Evolutionary conservation across 2,329 filamentous ascomycete species (phyloP).

Genomic region (Diplodia mutila): DNA sequence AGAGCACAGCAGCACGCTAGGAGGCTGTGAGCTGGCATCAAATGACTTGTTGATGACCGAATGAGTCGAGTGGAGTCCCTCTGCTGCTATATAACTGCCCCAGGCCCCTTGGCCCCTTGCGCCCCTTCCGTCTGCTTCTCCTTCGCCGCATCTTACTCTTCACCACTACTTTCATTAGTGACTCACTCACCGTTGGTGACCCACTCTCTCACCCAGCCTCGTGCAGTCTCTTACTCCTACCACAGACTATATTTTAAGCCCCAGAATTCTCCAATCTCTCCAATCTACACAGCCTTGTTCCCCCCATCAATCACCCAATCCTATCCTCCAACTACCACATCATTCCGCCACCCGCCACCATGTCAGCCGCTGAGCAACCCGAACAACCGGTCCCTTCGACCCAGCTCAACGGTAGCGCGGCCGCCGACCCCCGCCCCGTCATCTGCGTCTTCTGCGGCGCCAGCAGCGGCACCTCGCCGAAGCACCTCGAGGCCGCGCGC

Average conservation of each 20-base stretch:
- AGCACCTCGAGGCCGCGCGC: conserved; percentile 77
- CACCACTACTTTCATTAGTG: not conserved
- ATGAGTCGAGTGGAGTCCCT: not conserved
- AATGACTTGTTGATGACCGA: conserved; percentile 18
- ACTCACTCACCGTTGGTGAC: not conserved
- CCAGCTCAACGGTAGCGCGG: conserved; percentile 27
- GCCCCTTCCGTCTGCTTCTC: not conserved
- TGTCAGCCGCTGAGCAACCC: conserved; percentile 28
- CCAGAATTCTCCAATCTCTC: not conserved
- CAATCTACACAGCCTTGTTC: not conserved
- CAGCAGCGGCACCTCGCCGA: conserved; percentile 70
- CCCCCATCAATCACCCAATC: not conserved
- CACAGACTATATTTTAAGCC: not conserved
- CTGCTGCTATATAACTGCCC: not conserved
- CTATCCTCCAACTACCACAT: not conserved
- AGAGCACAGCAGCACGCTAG: conserved; percentile 16
- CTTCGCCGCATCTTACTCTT: not conserved
- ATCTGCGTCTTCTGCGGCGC: conserved; percentile 97
- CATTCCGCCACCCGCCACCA: conserved; percentile 26
- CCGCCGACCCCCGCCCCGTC: conserved; percentile 57
- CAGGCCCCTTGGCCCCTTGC: not conserved
- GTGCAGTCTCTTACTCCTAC: not conserved
- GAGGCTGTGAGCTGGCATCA: conserved; percentile 18
- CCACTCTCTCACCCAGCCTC: not conserved
- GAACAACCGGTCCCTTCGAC: conserved; percentile 22